A percentile compares a stretch with the other conserved stretches of the same genome.
Conservation (phyloP, 2,329 filamentous ascomycete species). For the Atkinsonella texensis region DNA sequence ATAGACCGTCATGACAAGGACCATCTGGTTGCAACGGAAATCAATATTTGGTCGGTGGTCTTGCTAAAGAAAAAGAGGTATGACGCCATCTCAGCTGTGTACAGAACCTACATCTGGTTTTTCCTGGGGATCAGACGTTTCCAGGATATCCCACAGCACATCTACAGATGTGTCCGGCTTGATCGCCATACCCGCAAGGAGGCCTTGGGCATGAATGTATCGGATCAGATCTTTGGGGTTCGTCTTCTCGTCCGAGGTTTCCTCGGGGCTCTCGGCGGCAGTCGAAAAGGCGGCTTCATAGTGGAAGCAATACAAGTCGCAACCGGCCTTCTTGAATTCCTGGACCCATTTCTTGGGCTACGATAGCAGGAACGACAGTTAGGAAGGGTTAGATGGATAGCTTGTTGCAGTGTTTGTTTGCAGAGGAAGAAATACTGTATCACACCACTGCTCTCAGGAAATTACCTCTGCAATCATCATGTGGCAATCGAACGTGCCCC, state of each 20-base stretch:
- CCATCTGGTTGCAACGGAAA: slow-evolving; percentile 54
- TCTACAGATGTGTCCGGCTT: slow-evolving; percentile 88
- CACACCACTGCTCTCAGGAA: background rate
- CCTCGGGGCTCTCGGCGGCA: slow-evolving; percentile 68
- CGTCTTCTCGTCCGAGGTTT: slow-evolving; percentile 57
- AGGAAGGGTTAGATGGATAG: too few relatives aligned
- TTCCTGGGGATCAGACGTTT: slow-evolving; percentile 59
- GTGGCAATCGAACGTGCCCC: slow-evolving; percentile 96
- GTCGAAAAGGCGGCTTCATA: slow-evolving; percentile 92
- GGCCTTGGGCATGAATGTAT: slow-evolving; percentile 79
- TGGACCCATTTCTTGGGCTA: slow-evolving; percentile 97
- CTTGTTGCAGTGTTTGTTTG: background rate
- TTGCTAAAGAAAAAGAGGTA: background rate
- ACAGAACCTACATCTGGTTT: slow-evolving; percentile 66
- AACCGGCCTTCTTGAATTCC: slow-evolving; percentile 86
- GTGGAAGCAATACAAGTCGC: slow-evolving; percentile 99
- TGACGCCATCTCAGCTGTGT: background rate
- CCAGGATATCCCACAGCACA: slow-evolving; percentile 83
- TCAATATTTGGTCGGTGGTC: too few relatives aligned
- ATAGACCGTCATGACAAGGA: slow-evolving; percentile 95
- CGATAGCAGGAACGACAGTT: background rate
- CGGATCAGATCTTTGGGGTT: slow-evolving; percentile 74
- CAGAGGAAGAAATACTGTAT: background rate
- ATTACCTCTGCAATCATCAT: slow-evolving; percentile 98
- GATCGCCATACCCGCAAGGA: slow-evolving; percentile 89